phyloP scores from a whole-genome alignment of 2,329 filamentous ascomycete genomes.

The Corniculantispora saksenae region DNA sequence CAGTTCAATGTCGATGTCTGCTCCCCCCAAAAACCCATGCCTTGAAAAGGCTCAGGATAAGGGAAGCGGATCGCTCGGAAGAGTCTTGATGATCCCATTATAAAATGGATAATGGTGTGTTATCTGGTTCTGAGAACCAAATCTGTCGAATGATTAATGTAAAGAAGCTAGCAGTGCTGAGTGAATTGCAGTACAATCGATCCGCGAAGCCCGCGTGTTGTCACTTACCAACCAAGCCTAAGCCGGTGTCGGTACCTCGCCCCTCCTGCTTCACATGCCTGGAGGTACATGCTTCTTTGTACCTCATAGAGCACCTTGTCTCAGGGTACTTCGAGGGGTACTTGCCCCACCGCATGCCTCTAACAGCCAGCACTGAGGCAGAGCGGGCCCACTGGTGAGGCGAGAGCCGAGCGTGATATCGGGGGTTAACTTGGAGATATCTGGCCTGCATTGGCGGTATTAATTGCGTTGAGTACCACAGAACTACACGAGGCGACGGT shows the following conservation, averaged over 20 bases:
- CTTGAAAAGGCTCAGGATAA: constrained; percentile 45
- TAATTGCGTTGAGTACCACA: too few relatives aligned
- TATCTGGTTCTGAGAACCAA: not conserved
- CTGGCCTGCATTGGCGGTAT: too few relatives aligned
- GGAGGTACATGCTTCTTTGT: not conserved
- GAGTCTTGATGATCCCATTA: not conserved
- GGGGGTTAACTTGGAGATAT: too few relatives aligned
- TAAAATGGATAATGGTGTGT: not conserved
- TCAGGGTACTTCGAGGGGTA: not conserved
- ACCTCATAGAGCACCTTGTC: not conserved
- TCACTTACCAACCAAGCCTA: not conserved
- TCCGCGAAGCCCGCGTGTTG: not conserved
- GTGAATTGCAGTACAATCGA: not conserved
- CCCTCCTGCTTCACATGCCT: not conserved
- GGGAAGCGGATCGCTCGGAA: constrained; percentile 32
- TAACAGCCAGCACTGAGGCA: not conserved
- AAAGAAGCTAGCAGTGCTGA: too few relatives aligned
- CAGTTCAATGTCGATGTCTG: constrained; percentile 75
- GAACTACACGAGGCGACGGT: too few relatives aligned
- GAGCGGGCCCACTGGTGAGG: too few relatives aligned
- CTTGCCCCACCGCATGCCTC: not conserved
- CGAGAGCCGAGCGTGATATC: too few relatives aligned
- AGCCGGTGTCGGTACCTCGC: not conserved
- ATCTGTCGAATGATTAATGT: not conserved
- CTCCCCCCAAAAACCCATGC: constrained; percentile 63